Evolutionary conservation across 129 eudicot genomes (phyloP).

Genomic region (Heracleum sosnowskyi): DNA sequence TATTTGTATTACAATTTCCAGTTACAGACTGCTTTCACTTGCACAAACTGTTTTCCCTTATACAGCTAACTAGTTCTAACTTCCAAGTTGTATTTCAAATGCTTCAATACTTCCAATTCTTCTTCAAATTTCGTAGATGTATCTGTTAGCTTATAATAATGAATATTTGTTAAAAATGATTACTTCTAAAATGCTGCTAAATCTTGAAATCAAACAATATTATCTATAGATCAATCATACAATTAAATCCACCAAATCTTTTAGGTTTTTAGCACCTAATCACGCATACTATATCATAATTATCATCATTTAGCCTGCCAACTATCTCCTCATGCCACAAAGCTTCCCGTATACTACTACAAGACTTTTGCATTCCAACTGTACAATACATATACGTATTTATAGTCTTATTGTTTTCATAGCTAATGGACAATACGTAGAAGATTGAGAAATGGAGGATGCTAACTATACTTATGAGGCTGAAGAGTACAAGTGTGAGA

Average conservation of each 20-base stretch:
- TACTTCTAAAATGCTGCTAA: no score
- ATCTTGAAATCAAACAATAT: no score
- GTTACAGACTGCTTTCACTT: no score
- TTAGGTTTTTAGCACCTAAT: background rate
- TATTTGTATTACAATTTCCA: no score
- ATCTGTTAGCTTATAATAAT: no score
- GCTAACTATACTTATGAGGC: background rate
- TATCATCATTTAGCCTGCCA: background rate
- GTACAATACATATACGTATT: background rate
- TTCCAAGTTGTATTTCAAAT: no score
- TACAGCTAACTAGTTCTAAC: no score
- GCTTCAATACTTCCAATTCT: no score
- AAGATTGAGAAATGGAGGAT: background rate
- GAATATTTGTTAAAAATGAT: no score
- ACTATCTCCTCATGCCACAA: background rate
- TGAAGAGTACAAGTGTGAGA: background rate
- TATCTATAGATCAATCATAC: background rate
- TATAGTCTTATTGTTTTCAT: background rate
- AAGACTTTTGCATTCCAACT: background rate
- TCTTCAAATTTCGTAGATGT: no score
- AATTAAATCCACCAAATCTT: background rate
- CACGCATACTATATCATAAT: background rate
- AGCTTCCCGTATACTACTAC: background rate
- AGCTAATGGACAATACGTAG: background rate
- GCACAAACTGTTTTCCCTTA: no score